Evolutionary conservation across 352 stramenopile genomes (phyloP).

Genomic region (Saprolegnia diclina): DNA sequence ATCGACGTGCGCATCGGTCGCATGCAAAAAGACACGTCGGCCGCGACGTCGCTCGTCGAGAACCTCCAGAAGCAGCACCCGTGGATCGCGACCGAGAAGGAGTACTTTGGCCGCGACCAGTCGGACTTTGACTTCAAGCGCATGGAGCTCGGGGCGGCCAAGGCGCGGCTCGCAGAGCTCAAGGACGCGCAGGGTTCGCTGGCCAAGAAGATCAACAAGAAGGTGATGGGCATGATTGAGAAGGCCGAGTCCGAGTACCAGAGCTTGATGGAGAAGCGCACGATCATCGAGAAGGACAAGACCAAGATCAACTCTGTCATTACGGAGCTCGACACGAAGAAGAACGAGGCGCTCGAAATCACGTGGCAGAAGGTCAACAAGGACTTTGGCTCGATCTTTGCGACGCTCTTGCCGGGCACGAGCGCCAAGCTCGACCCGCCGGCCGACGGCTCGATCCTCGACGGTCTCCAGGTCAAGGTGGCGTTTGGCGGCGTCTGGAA

Average conservation of each 20-base stretch:
- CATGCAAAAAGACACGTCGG: slow-evolving; percentile 90
- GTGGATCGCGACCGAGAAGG: slow-evolving; percentile 97
- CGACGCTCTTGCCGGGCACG: slow-evolving; percentile 95
- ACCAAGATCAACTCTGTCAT: slow-evolving; percentile 99
- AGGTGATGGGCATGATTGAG: slow-evolving; percentile 99
- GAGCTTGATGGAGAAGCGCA: slow-evolving; percentile 95
- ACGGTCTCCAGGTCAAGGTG: slow-evolving; percentile 98
- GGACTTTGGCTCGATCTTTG: slow-evolving; percentile 99
- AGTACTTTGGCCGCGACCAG: slow-evolving; percentile 95
- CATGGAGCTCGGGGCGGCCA: slow-evolving; percentile 78
- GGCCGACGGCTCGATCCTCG: slow-evolving; percentile 82
- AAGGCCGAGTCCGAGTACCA: slow-evolving; percentile 99
- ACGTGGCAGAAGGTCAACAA: slow-evolving; percentile 99
- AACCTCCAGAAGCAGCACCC: slow-evolving; percentile 91
- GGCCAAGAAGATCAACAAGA: slow-evolving; percentile 99
- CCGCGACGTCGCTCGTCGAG: slow-evolving; percentile 84
- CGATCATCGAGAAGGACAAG: slow-evolving; percentile 99
- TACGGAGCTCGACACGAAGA: slow-evolving; percentile 98
- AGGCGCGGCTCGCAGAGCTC: slow-evolving; percentile 83
- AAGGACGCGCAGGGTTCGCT: slow-evolving; percentile 91
- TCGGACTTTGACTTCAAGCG: slow-evolving; percentile 98
- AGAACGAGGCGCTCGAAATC: slow-evolving; percentile 93
- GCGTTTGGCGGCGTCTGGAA: slow-evolving; percentile 99
- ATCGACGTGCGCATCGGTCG: slow-evolving; percentile 88
- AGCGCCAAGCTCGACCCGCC: slow-evolving; percentile 97